Base-by-base conservation (phyloP, 768 basidiomycete genomes). In the Naematelia encephala region DNA sequence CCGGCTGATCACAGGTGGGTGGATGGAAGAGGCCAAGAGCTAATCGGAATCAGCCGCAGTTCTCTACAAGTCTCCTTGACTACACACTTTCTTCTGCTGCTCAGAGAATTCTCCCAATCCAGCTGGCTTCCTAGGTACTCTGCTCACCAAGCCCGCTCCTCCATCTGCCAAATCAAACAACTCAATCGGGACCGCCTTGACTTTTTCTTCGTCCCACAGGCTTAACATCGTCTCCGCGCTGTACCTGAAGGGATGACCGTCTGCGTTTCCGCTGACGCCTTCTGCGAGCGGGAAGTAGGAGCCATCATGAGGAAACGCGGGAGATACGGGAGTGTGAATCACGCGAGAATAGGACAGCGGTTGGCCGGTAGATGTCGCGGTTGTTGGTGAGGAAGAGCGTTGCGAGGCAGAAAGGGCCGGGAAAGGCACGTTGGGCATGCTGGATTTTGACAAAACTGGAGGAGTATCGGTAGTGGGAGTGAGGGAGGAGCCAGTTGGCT, bases 31-130 rank as follows among this genome's bases (percentile, higher is more conserved):
- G 34, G 34, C 34, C 34, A 39, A 16, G 8, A 39, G 34, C 34
- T 39, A 16, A 39, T 39, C 8, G 34, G 34, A 16, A 16, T 39
- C 34, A 39, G 34, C n/a, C n/a, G n/a, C 34, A 39, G 34, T 39
- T 48, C 16, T 11, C 45, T 34, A 50, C 26, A 51, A 27, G 48
- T 27, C 23, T 50, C 25, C n/a, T 22, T 11, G 22, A 8, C 29
- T 58, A 74, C 82, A 69, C 69, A 91, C 91, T 88, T 91, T 93
- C 81, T 87, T 90, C 81, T 94, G 91, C 21, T 80, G 79, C 53
- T 91, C 90, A 57, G 80, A 81, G 84, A 89, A 84, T 72, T 93
- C 92, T 64, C 86, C 86, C 67, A 91, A 70, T 42, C 84, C 83
- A 30, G 87, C 78, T 16, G 92, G 92, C 57, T 90, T 88, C 44